Evolutionary conservation across 1,139 yeast genomes (phyloP).

Genomic region (Blastobotrys capitulatus): DNA sequence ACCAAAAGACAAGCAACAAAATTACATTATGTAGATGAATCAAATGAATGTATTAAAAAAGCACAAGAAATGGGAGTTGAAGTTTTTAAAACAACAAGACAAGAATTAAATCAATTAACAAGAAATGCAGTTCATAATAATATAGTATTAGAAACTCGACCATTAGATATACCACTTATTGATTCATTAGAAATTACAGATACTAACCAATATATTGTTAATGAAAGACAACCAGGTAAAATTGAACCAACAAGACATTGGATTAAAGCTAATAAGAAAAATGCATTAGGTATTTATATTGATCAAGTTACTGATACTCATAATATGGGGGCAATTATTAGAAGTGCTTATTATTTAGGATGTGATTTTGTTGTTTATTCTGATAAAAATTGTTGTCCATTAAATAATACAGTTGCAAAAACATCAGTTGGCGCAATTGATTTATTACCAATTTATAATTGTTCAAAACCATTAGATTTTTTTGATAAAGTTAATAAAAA

Average conservation of each 20-base stretch:
- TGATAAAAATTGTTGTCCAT: slow-evolving; percentile 62
- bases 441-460: slow-evolving; percentile 54
- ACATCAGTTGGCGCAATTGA: slow-evolving; percentile 90
- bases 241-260: slow-evolving; percentile 4
- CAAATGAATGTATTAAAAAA: slow-evolving; percentile 32
- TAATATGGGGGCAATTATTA: slow-evolving; percentile 78
- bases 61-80: slow-evolving; percentile 28
- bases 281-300: slow-evolving; percentile 68
- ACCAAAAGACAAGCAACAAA: slow-evolving; percentile 43
- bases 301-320: slow-evolving; percentile 90
- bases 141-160: slow-evolving; percentile 62
- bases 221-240: neutral
- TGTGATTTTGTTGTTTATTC: slow-evolving; percentile 76
- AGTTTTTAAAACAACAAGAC: slow-evolving; percentile 34
- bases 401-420: slow-evolving; percentile 74
- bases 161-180: slow-evolving; percentile 45
- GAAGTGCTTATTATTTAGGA: slow-evolving; percentile 81
- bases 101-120: slow-evolving; percentile 55
- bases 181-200: neutral
- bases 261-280: slow-evolving; percentile 26
- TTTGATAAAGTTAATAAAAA: slow-evolving; percentile 48
- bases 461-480: slow-evolving; percentile 54
- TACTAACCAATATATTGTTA: neutral
- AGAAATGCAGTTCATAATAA: slow-evolving; percentile 80
- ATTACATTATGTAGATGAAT: slow-evolving; percentile 40